These are phyloP conservation scores for Kodamaea laetipori DNA, from an alignment of 805 yeast species.

Conservation along the genomic window DNA sequence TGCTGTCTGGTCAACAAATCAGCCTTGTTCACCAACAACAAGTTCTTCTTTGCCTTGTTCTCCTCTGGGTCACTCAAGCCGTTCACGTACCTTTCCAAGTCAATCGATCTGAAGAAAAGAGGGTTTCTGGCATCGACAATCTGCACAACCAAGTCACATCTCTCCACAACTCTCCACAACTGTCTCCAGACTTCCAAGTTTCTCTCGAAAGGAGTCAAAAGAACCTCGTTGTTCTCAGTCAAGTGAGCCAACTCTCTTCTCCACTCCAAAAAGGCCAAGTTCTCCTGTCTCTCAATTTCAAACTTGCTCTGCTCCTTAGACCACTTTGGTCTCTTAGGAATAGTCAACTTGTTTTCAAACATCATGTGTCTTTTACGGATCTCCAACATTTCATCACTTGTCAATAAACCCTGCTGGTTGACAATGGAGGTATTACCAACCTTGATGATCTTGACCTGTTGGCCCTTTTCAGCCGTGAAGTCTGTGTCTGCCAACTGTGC, in stretches of 20 bases:
- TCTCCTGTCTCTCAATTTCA: slow-evolving; percentile 84
- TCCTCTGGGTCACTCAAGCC: slow-evolving; percentile 61
- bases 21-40: slow-evolving; percentile 89
- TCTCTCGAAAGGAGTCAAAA: slow-evolving; percentile 95
- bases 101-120: slow-evolving; percentile 81
- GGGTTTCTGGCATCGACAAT: slow-evolving; percentile 98
- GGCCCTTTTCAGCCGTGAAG: slow-evolving; percentile 86
- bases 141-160: slow-evolving; percentile 92
- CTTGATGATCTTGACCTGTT: slow-evolving; percentile 80
- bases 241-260: slow-evolving; percentile 83
- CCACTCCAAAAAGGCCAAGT: slow-evolving; percentile 91
- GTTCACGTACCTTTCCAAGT: slow-evolving; percentile 79
- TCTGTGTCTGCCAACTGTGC: slow-evolving; percentile 97
- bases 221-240: slow-evolving; percentile 80
- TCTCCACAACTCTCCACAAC: slow-evolving; percentile 95
- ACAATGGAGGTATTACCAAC: slow-evolving; percentile 55
- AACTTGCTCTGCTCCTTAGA: slow-evolving; percentile 63
- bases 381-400: slow-evolving; percentile 64
- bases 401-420: slow-evolving; percentile 51
- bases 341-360: slow-evolving; percentile 70
- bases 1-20: slow-evolving; percentile 80
- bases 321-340: slow-evolving; percentile 96
- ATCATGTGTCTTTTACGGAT: slow-evolving; percentile 63
- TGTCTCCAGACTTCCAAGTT: slow-evolving; percentile 98
- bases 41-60: slow-evolving; percentile 61